These are phyloP conservation scores for Bassia scoparia DNA, from an alignment of 148 eudicot species.

Conservation along the genomic window DNA sequence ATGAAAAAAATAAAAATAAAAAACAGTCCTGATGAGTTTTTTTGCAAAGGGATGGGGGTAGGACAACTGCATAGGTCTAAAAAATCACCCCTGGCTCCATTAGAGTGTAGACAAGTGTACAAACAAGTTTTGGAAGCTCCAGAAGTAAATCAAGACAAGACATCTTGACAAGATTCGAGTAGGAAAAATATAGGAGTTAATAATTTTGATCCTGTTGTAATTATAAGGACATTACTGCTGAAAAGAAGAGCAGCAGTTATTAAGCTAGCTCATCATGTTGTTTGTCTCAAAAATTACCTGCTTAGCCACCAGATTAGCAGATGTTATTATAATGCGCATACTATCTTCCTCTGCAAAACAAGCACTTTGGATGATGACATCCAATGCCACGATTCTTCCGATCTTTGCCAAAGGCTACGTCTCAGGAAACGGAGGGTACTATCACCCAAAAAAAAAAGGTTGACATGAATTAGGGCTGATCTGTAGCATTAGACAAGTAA, in stretches of 20 bases:
- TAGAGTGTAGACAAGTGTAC: not conserved
- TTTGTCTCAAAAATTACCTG: conserved; percentile 45
- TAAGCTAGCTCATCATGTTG: not conserved
- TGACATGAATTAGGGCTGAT: conserved; percentile 19
- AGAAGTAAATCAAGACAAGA: not conserved
- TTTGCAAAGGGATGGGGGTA: not conserved
- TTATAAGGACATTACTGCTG: not conserved
- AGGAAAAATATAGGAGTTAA: not conserved
- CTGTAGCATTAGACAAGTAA: conserved; percentile 13
- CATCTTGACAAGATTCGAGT: not conserved
- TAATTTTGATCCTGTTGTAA: not conserved
- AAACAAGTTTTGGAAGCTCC: not conserved
- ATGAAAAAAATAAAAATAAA: not conserved
- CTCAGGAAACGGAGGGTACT: conserved; percentile 92
- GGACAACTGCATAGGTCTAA: not conserved
- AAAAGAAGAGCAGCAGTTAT: not conserved
- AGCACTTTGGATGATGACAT: conserved; percentile 93
- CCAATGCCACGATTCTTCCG: conserved; percentile 69
- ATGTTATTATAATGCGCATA: conserved; percentile 68
- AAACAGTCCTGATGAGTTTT: not conserved
- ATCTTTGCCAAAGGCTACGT: conserved; percentile 80
- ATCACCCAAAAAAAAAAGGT: conserved; percentile 28
- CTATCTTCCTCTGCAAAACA: conserved; percentile 75
- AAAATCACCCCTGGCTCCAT: not conserved
- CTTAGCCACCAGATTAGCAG: conserved; percentile 79